Evolutionary conservation across 495 filamentous ascomycete species (phyloP), one percentile per base, ranked within the genome.

Genomic region (Parmelia sp.): DNA sequence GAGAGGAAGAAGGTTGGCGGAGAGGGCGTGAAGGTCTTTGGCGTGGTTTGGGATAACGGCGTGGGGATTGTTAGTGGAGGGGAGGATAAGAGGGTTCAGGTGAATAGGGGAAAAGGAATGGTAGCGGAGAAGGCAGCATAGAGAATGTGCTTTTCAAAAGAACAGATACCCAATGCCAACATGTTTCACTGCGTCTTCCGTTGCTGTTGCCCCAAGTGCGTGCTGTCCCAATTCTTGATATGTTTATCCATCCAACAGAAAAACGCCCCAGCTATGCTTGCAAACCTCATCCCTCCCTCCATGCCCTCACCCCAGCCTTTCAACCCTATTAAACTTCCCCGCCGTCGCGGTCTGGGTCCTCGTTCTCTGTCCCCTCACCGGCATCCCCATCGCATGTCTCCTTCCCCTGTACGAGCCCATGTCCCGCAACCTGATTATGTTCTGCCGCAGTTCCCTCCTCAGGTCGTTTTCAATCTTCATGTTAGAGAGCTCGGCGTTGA

Each of bases 391-490:
- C 45, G 92, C 93, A 82, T 98, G 94, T 66, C 95, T 79, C 73
- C 90, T 84, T 61, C 94, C 94, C 44, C 95, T 79, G 75, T 96
- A 96, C 17, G 89, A 85, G 40, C 93, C 93, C 77, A 96, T 96
- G 74, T 96, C 92, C 72, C 88, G 87, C 74, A 98, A 71, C 40
- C 94, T 82, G 70, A 82, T 82, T 69, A 98, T 96, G 71, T 97
- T 90, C 37, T 96, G 91, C 68, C 84, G 76, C 47, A 96, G 69
- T 60, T 90, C 79, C 73, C 87, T 80, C 71, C 85, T 79, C 64
- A 96, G 79, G 68, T 98, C 92, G 70, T 90, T 96, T 74, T 97
- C 95, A 65, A 96, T 91, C 49, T 87, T 95, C 92, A 98, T 92
- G 15, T 85, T 86, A 10, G 92, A 90, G 45, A 98, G 80, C 70